Evolutionary conservation across 2,329 filamentous ascomycete species (phyloP).

Genomic region (Pleurostoma richardsiae): DNA sequence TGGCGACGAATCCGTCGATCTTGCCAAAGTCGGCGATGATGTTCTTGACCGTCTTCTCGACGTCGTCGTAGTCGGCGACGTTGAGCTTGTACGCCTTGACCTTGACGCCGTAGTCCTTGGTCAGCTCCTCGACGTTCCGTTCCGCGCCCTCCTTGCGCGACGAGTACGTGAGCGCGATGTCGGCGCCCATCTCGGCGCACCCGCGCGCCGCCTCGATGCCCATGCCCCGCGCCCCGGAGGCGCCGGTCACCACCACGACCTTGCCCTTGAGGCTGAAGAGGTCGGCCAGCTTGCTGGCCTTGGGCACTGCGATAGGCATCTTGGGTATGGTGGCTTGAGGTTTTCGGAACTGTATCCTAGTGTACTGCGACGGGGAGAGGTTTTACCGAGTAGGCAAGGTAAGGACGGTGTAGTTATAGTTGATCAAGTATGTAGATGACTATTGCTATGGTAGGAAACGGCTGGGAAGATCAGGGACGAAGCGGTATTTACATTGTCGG

Average conservation of each 20-base stretch:
- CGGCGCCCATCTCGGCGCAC: slow-evolving; percentile 63
- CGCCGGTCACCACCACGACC: slow-evolving; percentile 64
- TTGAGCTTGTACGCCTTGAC: slow-evolving; percentile 57
- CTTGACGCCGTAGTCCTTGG: slow-evolving; percentile 61
- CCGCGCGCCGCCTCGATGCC: slow-evolving; percentile 63
- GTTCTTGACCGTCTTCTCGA: slow-evolving; percentile 51
- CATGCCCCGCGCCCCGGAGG: slow-evolving; percentile 63
- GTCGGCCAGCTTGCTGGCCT: slow-evolving; percentile 52
- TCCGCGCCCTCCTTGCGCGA: slow-evolving; percentile 62
- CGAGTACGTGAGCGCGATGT: slow-evolving; percentile 66
- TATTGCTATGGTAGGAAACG: not conserved
- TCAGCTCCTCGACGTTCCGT: slow-evolving; percentile 59
- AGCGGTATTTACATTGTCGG: not conserved
- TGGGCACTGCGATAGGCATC: slow-evolving; percentile 54
- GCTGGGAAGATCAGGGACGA: not conserved
- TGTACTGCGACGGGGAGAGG: not conserved
- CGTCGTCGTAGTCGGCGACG: slow-evolving; percentile 45
- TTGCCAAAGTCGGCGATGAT: slow-evolving; percentile 69
- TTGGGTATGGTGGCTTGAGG: slow-evolving; percentile 14
- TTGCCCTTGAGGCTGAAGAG: slow-evolving; percentile 68
- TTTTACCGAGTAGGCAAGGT: no score
- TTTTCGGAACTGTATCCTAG: not conserved
- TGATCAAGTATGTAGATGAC: no score
- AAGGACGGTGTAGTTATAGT: no score
- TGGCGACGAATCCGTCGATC: slow-evolving; percentile 71